Evolutionary conservation across 108 stramenopile genomes (phyloP).

Genomic region (Cyclotella cryptica): DNA sequence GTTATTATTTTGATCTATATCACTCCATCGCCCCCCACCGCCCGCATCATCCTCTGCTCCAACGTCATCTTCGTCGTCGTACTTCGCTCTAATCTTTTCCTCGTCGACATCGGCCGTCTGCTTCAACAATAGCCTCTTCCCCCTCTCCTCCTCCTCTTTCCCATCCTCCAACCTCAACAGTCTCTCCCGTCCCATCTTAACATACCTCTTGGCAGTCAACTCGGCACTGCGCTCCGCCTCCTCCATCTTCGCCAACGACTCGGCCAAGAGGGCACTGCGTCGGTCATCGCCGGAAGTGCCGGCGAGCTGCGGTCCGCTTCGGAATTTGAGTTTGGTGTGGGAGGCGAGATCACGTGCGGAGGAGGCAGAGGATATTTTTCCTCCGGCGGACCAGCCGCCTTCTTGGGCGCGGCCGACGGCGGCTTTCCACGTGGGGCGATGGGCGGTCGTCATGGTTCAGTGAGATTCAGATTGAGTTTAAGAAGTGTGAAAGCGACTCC

Average conservation of each 20-base stretch:
- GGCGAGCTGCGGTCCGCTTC: slow-evolving; percentile 66
- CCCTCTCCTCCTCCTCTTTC: slow-evolving; percentile 67
- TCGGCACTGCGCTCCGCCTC: slow-evolving; percentile 69
- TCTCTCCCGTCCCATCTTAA: slow-evolving; percentile 45
- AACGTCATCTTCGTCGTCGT: slow-evolving; percentile 66
- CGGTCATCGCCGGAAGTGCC: slow-evolving; percentile 22
- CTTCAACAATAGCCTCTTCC: slow-evolving; percentile 72
- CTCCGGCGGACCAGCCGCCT: slow-evolving; percentile 88
- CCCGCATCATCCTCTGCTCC: slow-evolving; percentile 51
- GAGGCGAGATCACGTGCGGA: slow-evolving; percentile 72
- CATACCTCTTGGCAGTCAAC: slow-evolving; percentile 48
- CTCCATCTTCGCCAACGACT: slow-evolving; percentile 83
- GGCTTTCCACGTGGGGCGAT: slow-evolving; percentile 94
- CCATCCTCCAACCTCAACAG: slow-evolving; percentile 48
- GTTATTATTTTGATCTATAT: slow-evolving; percentile 46
- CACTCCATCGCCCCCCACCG: slow-evolving; percentile 59
- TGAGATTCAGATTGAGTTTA: too few relatives aligned
- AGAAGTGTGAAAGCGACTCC: too few relatives aligned
- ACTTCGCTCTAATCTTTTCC: slow-evolving; percentile 57
- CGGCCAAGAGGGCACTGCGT: slow-evolving; percentile 64
- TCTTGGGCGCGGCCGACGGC: slow-evolving; percentile 88
- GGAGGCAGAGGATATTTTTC: slow-evolving; percentile 58
- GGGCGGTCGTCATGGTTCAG: slow-evolving; percentile 86
- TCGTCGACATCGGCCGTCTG: slow-evolving; percentile 87
- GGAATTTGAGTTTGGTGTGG: slow-evolving; percentile 90